Conservation (phyloP, 805 yeast genomes). For the Limtongozyma cylindracea region DNA sequence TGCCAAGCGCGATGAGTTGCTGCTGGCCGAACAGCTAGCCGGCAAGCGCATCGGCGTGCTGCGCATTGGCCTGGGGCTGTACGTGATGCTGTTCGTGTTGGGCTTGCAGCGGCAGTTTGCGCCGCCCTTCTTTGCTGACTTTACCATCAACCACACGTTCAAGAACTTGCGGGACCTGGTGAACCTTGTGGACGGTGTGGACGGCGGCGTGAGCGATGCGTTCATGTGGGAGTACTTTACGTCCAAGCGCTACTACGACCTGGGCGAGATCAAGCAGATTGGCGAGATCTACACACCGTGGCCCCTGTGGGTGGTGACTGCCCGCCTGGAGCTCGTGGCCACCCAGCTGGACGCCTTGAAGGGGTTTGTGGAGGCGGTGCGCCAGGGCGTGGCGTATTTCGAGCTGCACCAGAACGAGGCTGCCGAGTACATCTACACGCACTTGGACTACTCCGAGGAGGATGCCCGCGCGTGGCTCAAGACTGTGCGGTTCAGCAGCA, state of each 20-base stretch:
- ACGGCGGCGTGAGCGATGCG: conserved; percentile 32
- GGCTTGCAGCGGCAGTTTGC: conserved; percentile 33
- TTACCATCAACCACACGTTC: conserved; percentile 39
- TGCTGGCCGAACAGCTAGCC: conserved; percentile 22
- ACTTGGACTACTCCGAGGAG: conserved; percentile 49
- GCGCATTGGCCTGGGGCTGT: conserved; percentile 78
- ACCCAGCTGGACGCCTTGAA: conserved; percentile 4
- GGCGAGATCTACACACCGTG: conserved; percentile 89
- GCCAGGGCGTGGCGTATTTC: conserved; percentile 48
- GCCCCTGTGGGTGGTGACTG: conserved; percentile 82
- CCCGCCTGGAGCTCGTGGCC: conserved; percentile 13
- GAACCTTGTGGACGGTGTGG: conserved; percentile 16
- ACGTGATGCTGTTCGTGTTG: conserved; percentile 73
- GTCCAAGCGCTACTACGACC: conserved; percentile 62
- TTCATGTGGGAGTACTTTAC: conserved; percentile 96
- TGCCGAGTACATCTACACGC: conserved; percentile 29
- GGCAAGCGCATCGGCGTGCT: conserved; percentile 54
- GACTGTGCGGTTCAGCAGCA: conserved; percentile 39
- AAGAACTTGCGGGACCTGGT: conserved; percentile 62
- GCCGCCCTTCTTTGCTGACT: conserved; percentile 21
- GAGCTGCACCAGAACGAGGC: conserved; percentile 35
- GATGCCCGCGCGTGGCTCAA: conserved; percentile 70
- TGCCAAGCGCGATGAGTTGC: conserved; percentile 24
- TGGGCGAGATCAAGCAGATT: conserved; percentile 50
- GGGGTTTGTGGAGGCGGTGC: conserved; percentile 25